These are phyloP conservation scores for Apiospora arundinis DNA, from an alignment of 2,329 filamentous ascomycete genomes.

Conservation along the genomic window DNA sequence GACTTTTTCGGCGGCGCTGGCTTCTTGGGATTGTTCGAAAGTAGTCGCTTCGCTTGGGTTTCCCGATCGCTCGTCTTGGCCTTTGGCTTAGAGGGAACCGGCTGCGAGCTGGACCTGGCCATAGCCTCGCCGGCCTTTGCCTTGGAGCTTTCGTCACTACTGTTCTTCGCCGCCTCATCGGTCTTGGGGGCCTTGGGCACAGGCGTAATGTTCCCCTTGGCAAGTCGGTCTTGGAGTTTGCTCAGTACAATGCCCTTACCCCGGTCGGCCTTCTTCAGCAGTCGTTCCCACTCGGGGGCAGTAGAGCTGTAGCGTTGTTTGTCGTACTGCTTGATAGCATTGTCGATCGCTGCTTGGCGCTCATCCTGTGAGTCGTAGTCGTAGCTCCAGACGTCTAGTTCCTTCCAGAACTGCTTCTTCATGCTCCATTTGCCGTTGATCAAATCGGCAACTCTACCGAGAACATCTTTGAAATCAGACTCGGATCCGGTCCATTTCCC, in stretches of 20 bases:
- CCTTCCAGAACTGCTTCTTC: conserved; percentile 65
- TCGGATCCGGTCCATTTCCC: conserved; percentile 58
- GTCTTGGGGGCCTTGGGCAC: conserved; percentile 48
- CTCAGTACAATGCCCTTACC: conserved; percentile 67
- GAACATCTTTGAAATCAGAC: conserved; percentile 58
- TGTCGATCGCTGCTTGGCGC: conserved; percentile 65
- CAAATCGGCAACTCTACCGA: conserved; percentile 64
- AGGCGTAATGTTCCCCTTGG: conserved; percentile 55
- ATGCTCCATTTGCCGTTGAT: conserved; percentile 58
- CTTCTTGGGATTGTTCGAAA: conserved; percentile 51
- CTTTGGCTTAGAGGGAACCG: conserved; percentile 60
- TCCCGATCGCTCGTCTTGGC: conserved; percentile 58
- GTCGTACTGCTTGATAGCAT: conserved; percentile 66
- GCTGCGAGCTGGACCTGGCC: conserved; percentile 58
- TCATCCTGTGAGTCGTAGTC: conserved; percentile 60
- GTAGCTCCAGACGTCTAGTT: conserved; percentile 69
- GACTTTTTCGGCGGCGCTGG: conserved; percentile 46
- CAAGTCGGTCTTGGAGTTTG: conserved; percentile 65
- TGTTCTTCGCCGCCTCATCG: conserved; percentile 56
- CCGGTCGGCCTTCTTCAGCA: conserved; percentile 64
- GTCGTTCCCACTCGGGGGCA: conserved; percentile 66
- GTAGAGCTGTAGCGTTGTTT: conserved; percentile 61
- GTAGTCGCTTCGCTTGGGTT: conserved; percentile 61
- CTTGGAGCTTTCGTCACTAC: conserved; percentile 44
- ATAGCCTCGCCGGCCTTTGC: conserved; percentile 50